Conservation (phyloP, 345 rosid genomes). For the Zanthoxylum bungeanum region DNA sequence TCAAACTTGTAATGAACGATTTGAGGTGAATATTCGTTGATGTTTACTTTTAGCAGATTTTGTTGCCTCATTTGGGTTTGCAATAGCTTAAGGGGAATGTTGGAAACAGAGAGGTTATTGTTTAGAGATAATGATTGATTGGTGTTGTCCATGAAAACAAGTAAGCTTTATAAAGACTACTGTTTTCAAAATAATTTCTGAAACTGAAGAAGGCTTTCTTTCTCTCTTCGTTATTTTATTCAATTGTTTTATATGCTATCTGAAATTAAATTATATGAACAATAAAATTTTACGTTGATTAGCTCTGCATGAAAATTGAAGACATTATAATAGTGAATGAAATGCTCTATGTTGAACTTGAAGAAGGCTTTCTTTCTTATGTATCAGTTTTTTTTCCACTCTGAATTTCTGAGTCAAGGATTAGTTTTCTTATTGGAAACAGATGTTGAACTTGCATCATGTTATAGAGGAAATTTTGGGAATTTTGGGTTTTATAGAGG, state of each 20-base stretch:
- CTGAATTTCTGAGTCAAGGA: background rate
- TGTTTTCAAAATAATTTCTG: background rate
- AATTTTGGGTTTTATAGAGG: too few species aligned
- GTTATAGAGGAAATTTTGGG: background rate
- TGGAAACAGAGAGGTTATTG: background rate
- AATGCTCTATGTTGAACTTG: too few species aligned
- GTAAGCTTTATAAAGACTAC: background rate
- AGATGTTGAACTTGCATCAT: background rate
- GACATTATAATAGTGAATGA: background rate
- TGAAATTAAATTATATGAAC: background rate
- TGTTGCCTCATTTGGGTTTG: background rate
- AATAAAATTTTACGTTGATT: background rate
- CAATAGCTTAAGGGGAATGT: background rate
- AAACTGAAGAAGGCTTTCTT: background rate
- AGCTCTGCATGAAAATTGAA: background rate
- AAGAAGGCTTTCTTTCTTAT: background rate
- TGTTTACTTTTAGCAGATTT: conserved; percentile 1
- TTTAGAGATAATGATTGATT: background rate
- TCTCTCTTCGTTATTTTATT: too few species aligned
- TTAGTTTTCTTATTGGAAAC: background rate
- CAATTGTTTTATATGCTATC: background rate
- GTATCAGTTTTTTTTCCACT: background rate
- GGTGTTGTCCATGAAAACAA: background rate
- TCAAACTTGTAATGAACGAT: conserved; percentile 79
- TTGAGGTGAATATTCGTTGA: conserved; percentile 55